Base-by-base conservation (phyloP, 1,284 basidiomycete species). In the Testicularia cyperi region DNA sequence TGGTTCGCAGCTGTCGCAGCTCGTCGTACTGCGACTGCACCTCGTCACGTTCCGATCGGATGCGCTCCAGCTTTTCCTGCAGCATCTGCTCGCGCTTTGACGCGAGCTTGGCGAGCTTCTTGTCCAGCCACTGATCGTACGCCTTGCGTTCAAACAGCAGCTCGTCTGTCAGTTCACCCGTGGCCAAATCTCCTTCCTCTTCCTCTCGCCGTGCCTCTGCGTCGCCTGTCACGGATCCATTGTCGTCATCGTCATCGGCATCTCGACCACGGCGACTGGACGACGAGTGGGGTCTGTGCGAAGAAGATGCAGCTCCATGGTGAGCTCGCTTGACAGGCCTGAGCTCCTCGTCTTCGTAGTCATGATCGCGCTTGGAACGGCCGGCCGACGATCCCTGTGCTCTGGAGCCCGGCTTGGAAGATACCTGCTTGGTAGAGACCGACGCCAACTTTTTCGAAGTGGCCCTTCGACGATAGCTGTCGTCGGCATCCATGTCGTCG, bases 1-100 rank as follows among this genome's bases (percentile, higher is more conserved):
- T 72, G 12, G 51, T 22, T 3, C 71, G 53, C 9, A 73, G 44
- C 18, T 64, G 58, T n/a, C 65, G 51, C n/a, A 75, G 52, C 28
- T 66, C 48, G 39, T 75, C 71, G 43, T 72, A 68, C 44, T 75
- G 68, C 3, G 48, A 37, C 44, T 72, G 70, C n/a, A 71, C 49
- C 6, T 65, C 65, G 30, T 72, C 70, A 18, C 61, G 52, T 49
- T 74, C 68, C 30, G 47, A 34, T 1, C 40, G 36, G 37, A 70
- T 24, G 34, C 44, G 52, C 23, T 52, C 44, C 15, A 66, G 33
- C 8, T 44, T 47, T n/a, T 66, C 64, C 36, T 60, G 46, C 26
- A 66, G 55, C 45, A 56, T 44, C 47, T 58, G 46, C 26, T 66
- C 64, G 25, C 64, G 44, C 38, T 55, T 66, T 5, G 41, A 41